These are phyloP conservation scores for Lachancea cidri DNA, from an alignment of 805 yeast genomes.

Conservation along the genomic window DNA sequence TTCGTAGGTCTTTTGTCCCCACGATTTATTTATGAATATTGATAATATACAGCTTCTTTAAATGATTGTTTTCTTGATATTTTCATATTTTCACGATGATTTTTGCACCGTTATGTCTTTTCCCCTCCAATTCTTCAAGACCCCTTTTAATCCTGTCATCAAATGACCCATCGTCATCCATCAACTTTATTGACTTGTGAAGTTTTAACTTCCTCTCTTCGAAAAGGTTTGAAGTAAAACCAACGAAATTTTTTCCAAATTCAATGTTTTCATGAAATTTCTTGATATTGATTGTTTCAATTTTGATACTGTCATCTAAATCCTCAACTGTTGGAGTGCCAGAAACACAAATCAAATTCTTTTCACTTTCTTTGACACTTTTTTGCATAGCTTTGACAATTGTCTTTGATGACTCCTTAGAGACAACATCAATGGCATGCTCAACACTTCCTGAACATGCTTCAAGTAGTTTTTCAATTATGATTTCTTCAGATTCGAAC, in stretches of 20 bases:
- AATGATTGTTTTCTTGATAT: no score
- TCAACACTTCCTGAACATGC: conserved; percentile 28
- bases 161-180: conserved; percentile 30
- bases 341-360: conserved; percentile 38
- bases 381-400: conserved; percentile 30
- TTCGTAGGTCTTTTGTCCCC: no score
- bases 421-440: conserved; percentile 42
- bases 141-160: conserved; percentile 33
- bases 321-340: conserved; percentile 26
- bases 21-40: no score
- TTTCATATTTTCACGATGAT: neutral
- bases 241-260: conserved; percentile 35
- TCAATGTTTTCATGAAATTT: conserved; percentile 40
- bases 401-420: conserved; percentile 36
- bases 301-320: conserved; percentile 17
- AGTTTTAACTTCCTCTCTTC: conserved; percentile 29
- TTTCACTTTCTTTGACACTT: conserved; percentile 11
- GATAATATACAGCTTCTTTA: no score
- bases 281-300: conserved; percentile 36
- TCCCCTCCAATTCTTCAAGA: conserved; percentile 36
- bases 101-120: neutral
- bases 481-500: conserved; percentile 22
- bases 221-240: conserved; percentile 32
- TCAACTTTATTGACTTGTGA: conserved; percentile 32
- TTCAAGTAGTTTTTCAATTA: conserved; percentile 17